Base-by-base conservation (phyloP, 2,329 filamentous ascomycete species). In the Cordyceps militaris region DNA sequence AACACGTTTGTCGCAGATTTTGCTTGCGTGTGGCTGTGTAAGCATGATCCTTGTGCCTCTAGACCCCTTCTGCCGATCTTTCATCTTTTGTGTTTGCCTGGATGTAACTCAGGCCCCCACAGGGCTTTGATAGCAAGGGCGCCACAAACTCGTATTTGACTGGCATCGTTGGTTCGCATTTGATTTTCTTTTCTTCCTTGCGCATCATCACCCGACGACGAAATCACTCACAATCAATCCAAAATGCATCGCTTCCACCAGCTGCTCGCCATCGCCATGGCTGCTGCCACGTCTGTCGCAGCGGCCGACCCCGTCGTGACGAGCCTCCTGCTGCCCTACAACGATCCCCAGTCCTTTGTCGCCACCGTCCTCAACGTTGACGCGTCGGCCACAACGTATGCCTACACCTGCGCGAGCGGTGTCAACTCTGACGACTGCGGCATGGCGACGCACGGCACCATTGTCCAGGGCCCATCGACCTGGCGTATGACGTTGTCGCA, bases 281-380 rank as follows among this genome's bases (percentile, higher is more conserved):
- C 64, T 57, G 62, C 57, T 24, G 61, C 62, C 48, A 43, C 57
- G n/a, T 52, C 63, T 51, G 63, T 66, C 32, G 64, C 69, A 47
- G 66, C 65, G 30, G 66, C 66, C 48, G 65, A 30, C 24, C 26
- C 65, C 34, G 54, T 61, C 6, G 62, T 70, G 51, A 56, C 53
- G 21, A 59, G 60, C 42, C 58, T 73, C 46, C 57, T 71, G 28
- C 59, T 71, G 44, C 66, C 66, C 28, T 43, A 61, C 40, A 61
- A 58, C 47, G 65, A 68, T 47, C 4, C 61, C 11, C 59, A 65
- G 19, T 44, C 53, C 10, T 49, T 69, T 13, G 63, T 63, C 8
- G 71, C 64, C 32, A 71, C 70, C n/a, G 61, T 72, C 53, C 48
- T 71, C 42, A 62, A 60, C 8, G 69, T 61, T 58, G 64, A 66